Evolutionary conservation across 768 basidiomycete species (phyloP).

Genomic region (Cantharellus anzutake): DNA sequence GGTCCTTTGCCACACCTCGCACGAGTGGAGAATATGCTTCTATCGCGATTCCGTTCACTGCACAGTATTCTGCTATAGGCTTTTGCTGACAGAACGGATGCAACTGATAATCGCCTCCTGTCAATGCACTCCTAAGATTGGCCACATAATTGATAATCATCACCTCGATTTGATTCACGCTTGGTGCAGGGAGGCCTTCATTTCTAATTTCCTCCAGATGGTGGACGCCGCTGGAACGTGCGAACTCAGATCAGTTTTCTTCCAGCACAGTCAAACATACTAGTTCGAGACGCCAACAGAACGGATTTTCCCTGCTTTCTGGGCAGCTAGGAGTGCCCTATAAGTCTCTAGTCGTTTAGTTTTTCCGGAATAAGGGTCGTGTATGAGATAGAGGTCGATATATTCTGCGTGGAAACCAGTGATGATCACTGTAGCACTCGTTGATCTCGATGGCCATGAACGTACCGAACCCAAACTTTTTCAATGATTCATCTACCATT

Average conservation of each 20-base stretch:
- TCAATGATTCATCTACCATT: slow-evolving; percentile 42
- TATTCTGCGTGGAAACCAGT: slow-evolving; percentile 23
- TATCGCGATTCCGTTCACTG: slow-evolving; percentile 35
- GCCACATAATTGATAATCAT: neutral
- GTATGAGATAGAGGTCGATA: slow-evolving; percentile 62
- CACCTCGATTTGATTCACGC: slow-evolving; percentile 73
- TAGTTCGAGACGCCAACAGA: slow-evolving; percentile 74
- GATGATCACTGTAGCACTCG: neutral
- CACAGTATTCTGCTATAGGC: slow-evolving; percentile 59
- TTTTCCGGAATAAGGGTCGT: slow-evolving; percentile 47
- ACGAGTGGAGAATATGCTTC: slow-evolving; percentile 67
- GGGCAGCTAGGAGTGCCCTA: slow-evolving; percentile 45
- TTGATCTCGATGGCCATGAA: slow-evolving; percentile 7
- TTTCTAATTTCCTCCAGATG: slow-evolving; percentile 57
- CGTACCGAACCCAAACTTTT: slow-evolving; percentile 39
- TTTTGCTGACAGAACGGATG: slow-evolving; percentile 70
- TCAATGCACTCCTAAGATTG: neutral
- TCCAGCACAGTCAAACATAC: slow-evolving; percentile 21
- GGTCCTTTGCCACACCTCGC: slow-evolving; percentile 21
- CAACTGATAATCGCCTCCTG: slow-evolving; percentile 25
- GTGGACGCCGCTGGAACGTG: slow-evolving; percentile 32
- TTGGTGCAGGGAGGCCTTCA: slow-evolving; percentile 42
- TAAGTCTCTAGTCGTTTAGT: slow-evolving; percentile 51
- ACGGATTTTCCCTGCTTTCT: slow-evolving; percentile 41
- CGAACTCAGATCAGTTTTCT: neutral